Conservation (phyloP, 2,329 filamentous ascomycete species). For the Graphium sp. region DNA sequence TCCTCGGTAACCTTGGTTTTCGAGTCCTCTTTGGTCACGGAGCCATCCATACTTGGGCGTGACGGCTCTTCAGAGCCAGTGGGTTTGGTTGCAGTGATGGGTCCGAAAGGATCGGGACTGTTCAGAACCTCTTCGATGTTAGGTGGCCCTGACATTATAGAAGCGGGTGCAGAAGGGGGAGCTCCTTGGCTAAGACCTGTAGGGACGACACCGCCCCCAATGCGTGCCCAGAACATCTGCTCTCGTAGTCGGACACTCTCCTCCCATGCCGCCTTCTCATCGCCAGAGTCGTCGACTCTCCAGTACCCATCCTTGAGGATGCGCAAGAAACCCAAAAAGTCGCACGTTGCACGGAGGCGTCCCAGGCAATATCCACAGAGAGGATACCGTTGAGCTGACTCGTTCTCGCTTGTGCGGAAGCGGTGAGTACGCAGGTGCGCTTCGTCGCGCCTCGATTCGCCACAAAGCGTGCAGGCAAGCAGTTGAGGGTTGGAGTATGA, state of each 20-base stretch:
- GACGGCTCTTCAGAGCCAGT: too few species aligned
- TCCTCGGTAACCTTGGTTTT: too few species aligned
- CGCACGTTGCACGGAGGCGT: conserved; percentile 74
- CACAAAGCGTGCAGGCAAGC: conserved; percentile 73
- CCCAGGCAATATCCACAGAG: conserved; percentile 78
- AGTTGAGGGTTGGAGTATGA: conserved; percentile 32
- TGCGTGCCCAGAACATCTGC: conserved; percentile 91
- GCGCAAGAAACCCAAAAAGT: conserved; percentile 79
- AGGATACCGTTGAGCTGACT: conserved; percentile 75
- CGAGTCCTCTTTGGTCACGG: too few species aligned
- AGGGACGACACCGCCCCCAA: conserved; percentile 83
- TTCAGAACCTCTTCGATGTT: too few species aligned
- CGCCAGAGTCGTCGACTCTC: conserved; percentile 59
- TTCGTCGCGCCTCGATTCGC: conserved; percentile 58
- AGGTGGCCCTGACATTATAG: too few species aligned
- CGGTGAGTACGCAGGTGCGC: conserved; percentile 65
- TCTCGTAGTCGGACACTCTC: conserved; percentile 81
- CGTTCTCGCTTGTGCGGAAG: conserved; percentile 76
- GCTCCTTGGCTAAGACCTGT: too few species aligned
- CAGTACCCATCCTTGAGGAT: conserved; percentile 89
- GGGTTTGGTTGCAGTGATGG: too few species aligned
- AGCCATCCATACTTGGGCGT: too few species aligned
- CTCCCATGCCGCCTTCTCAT: conserved; percentile 83
- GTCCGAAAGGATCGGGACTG: too few species aligned
- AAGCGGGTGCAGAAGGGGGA: too few species aligned